Evolutionary conservation across 768 basidiomycete genomes (phyloP).

Genomic region (Auriscalpium vulgare): DNA sequence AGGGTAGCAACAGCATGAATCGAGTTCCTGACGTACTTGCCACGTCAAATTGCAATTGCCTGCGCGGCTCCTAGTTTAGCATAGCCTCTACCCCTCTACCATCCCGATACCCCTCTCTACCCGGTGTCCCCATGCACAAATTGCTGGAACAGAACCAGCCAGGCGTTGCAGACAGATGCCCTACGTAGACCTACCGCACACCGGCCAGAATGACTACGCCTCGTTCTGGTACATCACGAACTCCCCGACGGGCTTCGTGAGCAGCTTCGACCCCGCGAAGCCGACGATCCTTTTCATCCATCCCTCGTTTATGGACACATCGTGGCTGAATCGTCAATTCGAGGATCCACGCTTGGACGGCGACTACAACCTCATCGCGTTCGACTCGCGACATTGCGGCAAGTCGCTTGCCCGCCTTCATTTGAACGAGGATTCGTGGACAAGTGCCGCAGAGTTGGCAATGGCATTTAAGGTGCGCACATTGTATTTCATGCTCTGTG

Average conservation of each 20-base stretch:
- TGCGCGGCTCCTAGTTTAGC: too few relatives aligned
- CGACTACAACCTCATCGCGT: constrained; percentile 21
- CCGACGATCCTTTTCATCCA: constrained; percentile 21
- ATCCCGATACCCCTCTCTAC: too few relatives aligned
- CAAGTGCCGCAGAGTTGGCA: constrained; percentile 23
- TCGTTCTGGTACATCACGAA: constrained; percentile 23
- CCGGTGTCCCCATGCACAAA: too few relatives aligned
- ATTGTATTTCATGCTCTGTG: not conserved
- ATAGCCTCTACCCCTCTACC: too few relatives aligned
- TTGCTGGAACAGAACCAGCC: too few relatives aligned
- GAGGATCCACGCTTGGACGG: constrained; percentile 18
- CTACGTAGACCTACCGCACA: constrained; percentile 15
- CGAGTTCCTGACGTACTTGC: too few relatives aligned
- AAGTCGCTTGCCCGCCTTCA: constrained; percentile 12
- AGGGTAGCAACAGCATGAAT: too few relatives aligned
- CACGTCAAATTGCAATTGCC: too few relatives aligned
- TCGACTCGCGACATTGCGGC: constrained; percentile 20
- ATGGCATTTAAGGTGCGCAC: constrained; percentile 14
- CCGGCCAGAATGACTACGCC: constrained; percentile 12
- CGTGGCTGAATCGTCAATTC: constrained; percentile 21
- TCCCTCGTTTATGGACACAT: constrained; percentile 20
- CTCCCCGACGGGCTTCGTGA: constrained; percentile 16
- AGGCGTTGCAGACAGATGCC: constrained; percentile 7
- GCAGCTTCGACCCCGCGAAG: constrained; percentile 17
- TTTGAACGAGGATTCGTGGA: constrained; percentile 20